phyloP scores from a whole-genome alignment of 768 basidiomycete genomes.

The Russula brevipes region DNA sequence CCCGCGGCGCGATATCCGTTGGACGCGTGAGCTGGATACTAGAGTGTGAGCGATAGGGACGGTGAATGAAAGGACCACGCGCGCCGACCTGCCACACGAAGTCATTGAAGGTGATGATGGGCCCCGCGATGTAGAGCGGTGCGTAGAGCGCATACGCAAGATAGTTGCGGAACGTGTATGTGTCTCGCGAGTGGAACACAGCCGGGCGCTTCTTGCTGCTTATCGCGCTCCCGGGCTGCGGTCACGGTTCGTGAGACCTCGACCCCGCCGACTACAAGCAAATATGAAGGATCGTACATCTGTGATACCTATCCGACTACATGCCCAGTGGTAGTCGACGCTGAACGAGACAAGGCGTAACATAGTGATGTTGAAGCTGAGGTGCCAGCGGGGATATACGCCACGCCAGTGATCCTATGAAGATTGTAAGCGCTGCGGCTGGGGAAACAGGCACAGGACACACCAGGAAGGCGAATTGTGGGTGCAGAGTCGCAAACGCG shows the following conservation, averaged over 20 bases:
- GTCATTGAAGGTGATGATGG: slow-evolving; percentile 94
- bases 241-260: neutral
- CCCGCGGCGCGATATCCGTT: slow-evolving; percentile 37
- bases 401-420: slow-evolving; percentile 64
- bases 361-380: slow-evolving; percentile 95
- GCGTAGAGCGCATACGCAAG: slow-evolving; percentile 85
- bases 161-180: slow-evolving; percentile 70
- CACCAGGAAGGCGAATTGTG: slow-evolving; percentile 58
- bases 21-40: slow-evolving; percentile 56
- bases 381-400: slow-evolving; percentile 85
- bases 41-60: neutral
- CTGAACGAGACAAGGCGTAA: slow-evolving; percentile 88
- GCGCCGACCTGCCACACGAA: slow-evolving; percentile 80
- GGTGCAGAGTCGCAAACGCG: slow-evolving; percentile 50
- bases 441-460: slow-evolving; percentile 27
- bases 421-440: neutral
- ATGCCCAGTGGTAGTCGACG: slow-evolving; percentile 90
- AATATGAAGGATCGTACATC: slow-evolving; percentile 36
- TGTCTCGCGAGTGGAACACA: slow-evolving; percentile 47
- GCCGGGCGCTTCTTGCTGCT: slow-evolving; percentile 58
- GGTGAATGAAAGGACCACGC: neutral
- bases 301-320: slow-evolving; percentile 33
- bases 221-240: slow-evolving; percentile 31
- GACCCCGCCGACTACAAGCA: neutral
- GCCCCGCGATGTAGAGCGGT: slow-evolving; percentile 92